Evolutionary conservation across 495 filamentous ascomycete species (phyloP).

Genomic region (Staphylotrichum longicolle): DNA sequence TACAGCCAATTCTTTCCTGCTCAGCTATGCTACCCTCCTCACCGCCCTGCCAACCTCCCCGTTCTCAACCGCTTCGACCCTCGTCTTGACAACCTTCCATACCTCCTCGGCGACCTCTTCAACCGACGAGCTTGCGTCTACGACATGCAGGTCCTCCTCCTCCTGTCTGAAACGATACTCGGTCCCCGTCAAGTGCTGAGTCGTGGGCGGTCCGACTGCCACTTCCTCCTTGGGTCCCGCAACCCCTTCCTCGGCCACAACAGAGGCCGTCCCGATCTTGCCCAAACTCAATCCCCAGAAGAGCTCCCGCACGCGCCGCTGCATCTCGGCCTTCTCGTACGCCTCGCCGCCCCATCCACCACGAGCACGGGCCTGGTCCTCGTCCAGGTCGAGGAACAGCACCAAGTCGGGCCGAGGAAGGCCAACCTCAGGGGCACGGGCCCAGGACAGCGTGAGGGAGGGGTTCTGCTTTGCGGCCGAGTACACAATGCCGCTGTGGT

Average conservation of each 20-base stretch:
- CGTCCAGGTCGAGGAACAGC: constrained; percentile 77
- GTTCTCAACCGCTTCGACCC: constrained; percentile 46
- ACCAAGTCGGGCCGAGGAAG: constrained; percentile 85
- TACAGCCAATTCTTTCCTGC: not conserved
- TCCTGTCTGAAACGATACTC: constrained; percentile 49
- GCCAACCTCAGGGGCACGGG: constrained; percentile 76
- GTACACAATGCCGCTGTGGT: constrained; percentile 90
- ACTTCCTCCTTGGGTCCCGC: constrained; percentile 24
- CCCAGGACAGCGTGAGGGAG: constrained; percentile 69
- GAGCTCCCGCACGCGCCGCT: constrained; percentile 70
- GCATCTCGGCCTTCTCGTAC: constrained; percentile 85
- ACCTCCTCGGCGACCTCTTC: constrained; percentile 53
- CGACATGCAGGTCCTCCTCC: constrained; percentile 53
- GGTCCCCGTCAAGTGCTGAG: constrained; percentile 19
- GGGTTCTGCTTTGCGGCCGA: constrained; percentile 85
- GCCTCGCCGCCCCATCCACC: constrained; percentile 85
- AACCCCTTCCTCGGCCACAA: constrained; percentile 10
- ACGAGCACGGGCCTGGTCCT: constrained; percentile 66
- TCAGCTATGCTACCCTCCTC: constrained; percentile 39
- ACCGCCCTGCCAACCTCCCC: constrained; percentile 47
- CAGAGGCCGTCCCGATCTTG: constrained; percentile 35
- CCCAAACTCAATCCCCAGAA: constrained; percentile 60
- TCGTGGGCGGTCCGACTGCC: constrained; percentile 27
- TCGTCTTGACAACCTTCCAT: constrained; percentile 47
- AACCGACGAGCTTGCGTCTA: constrained; percentile 51